A percentile compares a stretch with the other conserved stretches of the same genome.
Conservation (phyloP, 2,329 filamentous ascomycete species). For the Pyrenophora teres region DNA sequence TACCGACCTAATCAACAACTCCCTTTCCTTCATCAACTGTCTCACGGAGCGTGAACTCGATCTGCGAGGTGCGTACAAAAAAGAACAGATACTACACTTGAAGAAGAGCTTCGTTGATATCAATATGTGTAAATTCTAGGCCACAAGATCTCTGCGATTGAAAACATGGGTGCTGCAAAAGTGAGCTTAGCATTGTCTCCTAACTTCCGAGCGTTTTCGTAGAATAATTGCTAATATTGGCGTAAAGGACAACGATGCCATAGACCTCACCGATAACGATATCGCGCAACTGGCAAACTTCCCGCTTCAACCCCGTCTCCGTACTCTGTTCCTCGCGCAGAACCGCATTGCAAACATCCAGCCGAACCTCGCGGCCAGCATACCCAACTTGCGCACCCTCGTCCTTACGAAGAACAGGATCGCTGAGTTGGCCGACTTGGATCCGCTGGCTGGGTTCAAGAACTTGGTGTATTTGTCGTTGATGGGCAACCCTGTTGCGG, state of each 20-base stretch:
- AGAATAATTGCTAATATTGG: no score
- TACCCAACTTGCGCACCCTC: slow-evolving; percentile 82
- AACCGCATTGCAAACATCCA: slow-evolving; percentile 88
- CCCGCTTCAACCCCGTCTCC: slow-evolving; percentile 84
- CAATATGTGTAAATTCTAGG: slow-evolving; percentile 69
- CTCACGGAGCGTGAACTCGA: slow-evolving; percentile 98
- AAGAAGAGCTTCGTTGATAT: slow-evolving; percentile 80
- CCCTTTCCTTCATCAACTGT: slow-evolving; percentile 97
- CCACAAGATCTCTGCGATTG: slow-evolving; percentile 95
- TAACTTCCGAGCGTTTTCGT: no score
- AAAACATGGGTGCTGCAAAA: slow-evolving; percentile 94
- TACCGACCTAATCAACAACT: slow-evolving; percentile 89
- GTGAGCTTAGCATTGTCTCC: slow-evolving; percentile 58
- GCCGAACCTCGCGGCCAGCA: slow-evolving; percentile 69
- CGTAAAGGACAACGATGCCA: slow-evolving; percentile 83
- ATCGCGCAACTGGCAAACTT: slow-evolving; percentile 90
- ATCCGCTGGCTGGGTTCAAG: slow-evolving; percentile 71
- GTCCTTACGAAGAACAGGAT: slow-evolving; percentile 84
- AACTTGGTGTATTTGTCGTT: slow-evolving; percentile 80
- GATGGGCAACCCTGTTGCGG: slow-evolving; percentile 85
- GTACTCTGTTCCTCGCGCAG: slow-evolving; percentile 83
- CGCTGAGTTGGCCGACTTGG: slow-evolving; percentile 82
- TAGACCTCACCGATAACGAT: slow-evolving; percentile 99
- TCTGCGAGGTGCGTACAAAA: slow-evolving; percentile 94
- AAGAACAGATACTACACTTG: slow-evolving; percentile 97